These are phyloP conservation scores for Sutorius australiensis DNA, from an alignment of 768 basidiomycete genomes.

Conservation along the genomic window DNA sequence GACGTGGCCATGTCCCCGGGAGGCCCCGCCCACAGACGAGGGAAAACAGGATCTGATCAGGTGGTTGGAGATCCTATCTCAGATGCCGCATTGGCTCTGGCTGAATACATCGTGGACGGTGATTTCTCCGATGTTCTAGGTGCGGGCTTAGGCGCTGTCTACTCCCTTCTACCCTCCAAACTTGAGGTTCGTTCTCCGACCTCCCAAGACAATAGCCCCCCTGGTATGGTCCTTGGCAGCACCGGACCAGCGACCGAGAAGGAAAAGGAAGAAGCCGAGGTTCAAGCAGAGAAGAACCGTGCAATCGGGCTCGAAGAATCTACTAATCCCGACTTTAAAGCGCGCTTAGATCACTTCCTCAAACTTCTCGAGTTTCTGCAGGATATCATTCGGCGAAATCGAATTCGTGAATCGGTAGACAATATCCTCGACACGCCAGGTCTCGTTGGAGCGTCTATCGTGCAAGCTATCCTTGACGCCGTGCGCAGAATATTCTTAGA, in stretches of 20 bases:
- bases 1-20: constrained; percentile 92
- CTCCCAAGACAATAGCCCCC: constrained; percentile 35
- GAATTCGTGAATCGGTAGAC: constrained; percentile 34
- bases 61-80: constrained; percentile 59
- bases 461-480: constrained; percentile 78
- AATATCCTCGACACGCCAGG: constrained; percentile 51
- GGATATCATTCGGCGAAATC: constrained; percentile 76
- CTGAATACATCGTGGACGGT: constrained; percentile 93
- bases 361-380: constrained; percentile 89
- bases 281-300: constrained; percentile 47
- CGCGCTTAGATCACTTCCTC: constrained; percentile 82
- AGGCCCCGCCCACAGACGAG: constrained; percentile 43
- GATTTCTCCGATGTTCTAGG: constrained; percentile 97
- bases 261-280: constrained; percentile 53
- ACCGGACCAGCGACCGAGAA: constrained; percentile 52
- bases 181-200: constrained; percentile 59
- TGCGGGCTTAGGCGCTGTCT: constrained; percentile 89
- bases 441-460: constrained; percentile 75
- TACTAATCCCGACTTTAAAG: constrained; percentile 68
- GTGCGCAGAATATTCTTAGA: constrained; percentile 85
- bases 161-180: constrained; percentile 86
- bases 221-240: constrained; percentile 73
- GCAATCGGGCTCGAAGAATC: constrained; percentile 75
- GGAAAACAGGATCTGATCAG: constrained; percentile 26
- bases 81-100: constrained; percentile 82